Conservation (phyloP, 2,329 filamentous ascomycete genomes). For the Drechslera avenae region DNA sequence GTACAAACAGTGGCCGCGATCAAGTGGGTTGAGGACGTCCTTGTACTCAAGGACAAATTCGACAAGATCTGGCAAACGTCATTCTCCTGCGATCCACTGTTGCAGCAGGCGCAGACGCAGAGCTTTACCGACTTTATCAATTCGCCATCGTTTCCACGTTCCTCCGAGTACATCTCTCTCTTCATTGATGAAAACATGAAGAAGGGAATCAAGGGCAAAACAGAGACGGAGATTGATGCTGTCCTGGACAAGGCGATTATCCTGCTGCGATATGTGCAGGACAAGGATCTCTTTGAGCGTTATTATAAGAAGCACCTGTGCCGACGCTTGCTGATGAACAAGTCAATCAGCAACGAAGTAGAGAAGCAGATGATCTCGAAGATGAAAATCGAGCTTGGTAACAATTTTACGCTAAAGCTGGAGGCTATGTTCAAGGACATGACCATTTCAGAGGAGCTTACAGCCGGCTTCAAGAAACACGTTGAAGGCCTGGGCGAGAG, state of each 20-base stretch:
- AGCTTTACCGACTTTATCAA: conserved; percentile 96
- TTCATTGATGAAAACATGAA: conserved; percentile 98
- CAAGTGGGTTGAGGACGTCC: conserved; percentile 92
- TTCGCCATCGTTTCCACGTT: conserved; percentile 68
- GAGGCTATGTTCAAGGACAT: conserved; percentile 99
- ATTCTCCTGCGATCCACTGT: conserved; percentile 73
- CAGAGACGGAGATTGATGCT: conserved; percentile 81
- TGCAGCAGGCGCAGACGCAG: conserved; percentile 82
- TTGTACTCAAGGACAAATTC: conserved; percentile 86
- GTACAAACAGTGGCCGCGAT: conserved; percentile 86
- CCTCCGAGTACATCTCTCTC: conserved; percentile 90
- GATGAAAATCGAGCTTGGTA: conserved; percentile 96
- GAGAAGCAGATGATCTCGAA: conserved; percentile 95
- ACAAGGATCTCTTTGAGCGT: conserved; percentile 93
- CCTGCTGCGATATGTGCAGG: conserved; percentile 83
- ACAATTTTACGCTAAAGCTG: conserved; percentile 88
- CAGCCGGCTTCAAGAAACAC: conserved; percentile 74
- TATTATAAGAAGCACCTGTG: conserved; percentile 99
- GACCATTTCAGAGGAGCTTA: conserved; percentile 82
- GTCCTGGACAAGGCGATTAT: conserved; percentile 89
- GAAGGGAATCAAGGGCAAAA: conserved; percentile 90
- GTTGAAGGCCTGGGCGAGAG: conserved; percentile 63
- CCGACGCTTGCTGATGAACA: conserved; percentile 82
- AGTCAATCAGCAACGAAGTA: conserved; percentile 86
- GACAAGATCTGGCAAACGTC: conserved; percentile 76